Base-by-base conservation (phyloP, 257 asterid genomes). In the Schizonepeta tenuifolia region DNA sequence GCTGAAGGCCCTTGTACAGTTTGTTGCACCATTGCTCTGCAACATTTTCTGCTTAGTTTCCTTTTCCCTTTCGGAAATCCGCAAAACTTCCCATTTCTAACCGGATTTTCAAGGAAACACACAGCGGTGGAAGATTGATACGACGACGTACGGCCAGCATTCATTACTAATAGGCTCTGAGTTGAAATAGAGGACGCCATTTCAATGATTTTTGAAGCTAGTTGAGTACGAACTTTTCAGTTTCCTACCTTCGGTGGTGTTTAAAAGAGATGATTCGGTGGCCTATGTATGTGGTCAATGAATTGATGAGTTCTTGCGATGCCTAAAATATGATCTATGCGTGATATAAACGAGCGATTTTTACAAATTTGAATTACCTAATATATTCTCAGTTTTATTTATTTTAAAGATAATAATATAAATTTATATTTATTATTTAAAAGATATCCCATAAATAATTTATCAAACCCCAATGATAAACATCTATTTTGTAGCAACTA, bases 1-100 rank as follows among this genome's bases (percentile, higher is more conserved):
- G 96, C 87, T 6, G 92, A 77, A 72, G 96, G 86, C 26, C 91
- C 96, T 81, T 85, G 89, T 9, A 72, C 81, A 7, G 86, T 78
- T 75, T 85, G 83, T 84, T 81, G 81, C 78, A 83, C 93, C 90
- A 84, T 84, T 14, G 96, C 86, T 81, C 77, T 77, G 71, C 86
- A n/a, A n/a, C n/a, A 83, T 65, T 77, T 73, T 69, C 71, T 62
- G 69, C 62, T 44, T 4, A 46, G 17, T 44, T 47, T 59, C 65
- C 72, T 72, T 55, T 43, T 57, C 72, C 50, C 75, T 49, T 24
- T 55, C 12, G 68, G 28, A 28, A 21, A 61, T 49, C 60, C 71
- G 61, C 54, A 43, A 21, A 60, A 2, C 56, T 31, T 14, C 22
- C 58, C 56, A 13, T 55, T 56, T 66, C 43, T 61, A 7, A 31